Evolutionary conservation across 106 monocot genomes (phyloP).

Genomic region (Dactylorhiza incarnata): DNA sequence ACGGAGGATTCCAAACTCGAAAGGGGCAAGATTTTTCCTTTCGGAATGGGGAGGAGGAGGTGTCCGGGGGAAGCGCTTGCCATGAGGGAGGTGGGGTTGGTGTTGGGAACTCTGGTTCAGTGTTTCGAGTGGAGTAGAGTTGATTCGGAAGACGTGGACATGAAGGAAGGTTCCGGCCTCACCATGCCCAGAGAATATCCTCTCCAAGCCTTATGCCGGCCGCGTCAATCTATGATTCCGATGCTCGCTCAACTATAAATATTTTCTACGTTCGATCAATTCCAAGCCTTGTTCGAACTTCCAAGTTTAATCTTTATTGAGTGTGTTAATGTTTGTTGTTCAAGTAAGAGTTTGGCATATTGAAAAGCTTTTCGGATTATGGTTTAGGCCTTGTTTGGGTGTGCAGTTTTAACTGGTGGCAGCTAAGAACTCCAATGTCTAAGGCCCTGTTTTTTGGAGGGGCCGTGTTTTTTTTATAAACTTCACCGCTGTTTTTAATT

Average conservation of each 20-base stretch:
- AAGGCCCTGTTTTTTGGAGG: too few species aligned
- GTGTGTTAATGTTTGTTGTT: too few species aligned
- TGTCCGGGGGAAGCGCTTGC: slow-evolving; percentile 16
- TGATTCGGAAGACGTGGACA: slow-evolving; percentile 9
- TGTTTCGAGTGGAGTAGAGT: slow-evolving; percentile 22
- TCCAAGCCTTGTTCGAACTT: too few species aligned
- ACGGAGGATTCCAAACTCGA: not conserved
- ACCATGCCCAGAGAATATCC: slow-evolving; percentile 3
- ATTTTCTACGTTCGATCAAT: too few species aligned
- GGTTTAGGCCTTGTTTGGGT: too few species aligned
- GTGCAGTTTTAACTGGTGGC: too few species aligned
- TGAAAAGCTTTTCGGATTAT: too few species aligned
- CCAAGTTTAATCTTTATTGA: too few species aligned
- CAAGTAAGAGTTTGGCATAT: too few species aligned
- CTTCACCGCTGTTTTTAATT: too few species aligned
- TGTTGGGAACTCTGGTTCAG: slow-evolving; percentile 15
- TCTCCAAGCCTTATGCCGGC: slow-evolving; percentile 8
- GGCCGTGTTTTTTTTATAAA: too few species aligned
- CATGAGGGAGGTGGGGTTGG: slow-evolving; percentile 4
- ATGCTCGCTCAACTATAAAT: not conserved
- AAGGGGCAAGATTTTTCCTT: not conserved
- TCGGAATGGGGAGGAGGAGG: slow-evolving; percentile 20
- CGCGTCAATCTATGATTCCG: not conserved
- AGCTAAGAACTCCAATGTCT: too few species aligned
- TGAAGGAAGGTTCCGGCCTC: slow-evolving; percentile 3